Base-by-base conservation (phyloP, 129 eudicot genomes). In the Solidago caesia region DNA sequence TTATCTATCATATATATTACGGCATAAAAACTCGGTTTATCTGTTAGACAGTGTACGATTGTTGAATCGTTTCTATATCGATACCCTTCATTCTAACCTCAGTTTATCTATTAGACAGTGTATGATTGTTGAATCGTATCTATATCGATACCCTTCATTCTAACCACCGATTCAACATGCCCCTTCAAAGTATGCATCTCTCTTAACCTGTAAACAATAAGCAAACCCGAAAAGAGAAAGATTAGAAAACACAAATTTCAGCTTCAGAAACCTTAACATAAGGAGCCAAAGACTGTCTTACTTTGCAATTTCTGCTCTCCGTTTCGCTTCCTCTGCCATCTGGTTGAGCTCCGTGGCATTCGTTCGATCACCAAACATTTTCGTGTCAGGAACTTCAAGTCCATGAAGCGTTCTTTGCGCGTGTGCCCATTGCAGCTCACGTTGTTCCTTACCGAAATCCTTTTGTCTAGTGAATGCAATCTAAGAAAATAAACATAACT, bases 401-500 rank as follows among this genome's bases (percentile, higher is more conserved):
- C 98, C 98, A 41, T 92, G 98, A 77, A 92, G 96, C 78, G 98
- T 92, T 80, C 98, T 83, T 63, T 92, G 98, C 8, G 97, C 96
- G 67, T 92, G 97, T 21, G 97, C 97, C 97, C 98, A 92, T 66
- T 83, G 81, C 53, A 89, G 98, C 82, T 92, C 95, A 44, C 96
- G 93, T 62, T 89, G 96, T 84, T 89, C 98, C 80, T 86, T 89
- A 5, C 98, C 98, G 12, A 92, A 92, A 84, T 92, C 98, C 78
- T 89, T 92, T 68, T 92, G 79, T 88, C 91, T 89, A 2, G 98
- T 92, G 83, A 92, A 92, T 25, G 98, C 98, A 84, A 89, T 82
- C 96, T 92, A 79, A 68, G 51, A 67, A 41, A 71, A 64, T 9
- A 67, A 41, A 71, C 44, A 68, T 12, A 68, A 14, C 13, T 43